These are phyloP conservation scores for Helotiales sp. DNA, from an alignment of 2,329 filamentous ascomycete species.

Conservation along the genomic window DNA sequence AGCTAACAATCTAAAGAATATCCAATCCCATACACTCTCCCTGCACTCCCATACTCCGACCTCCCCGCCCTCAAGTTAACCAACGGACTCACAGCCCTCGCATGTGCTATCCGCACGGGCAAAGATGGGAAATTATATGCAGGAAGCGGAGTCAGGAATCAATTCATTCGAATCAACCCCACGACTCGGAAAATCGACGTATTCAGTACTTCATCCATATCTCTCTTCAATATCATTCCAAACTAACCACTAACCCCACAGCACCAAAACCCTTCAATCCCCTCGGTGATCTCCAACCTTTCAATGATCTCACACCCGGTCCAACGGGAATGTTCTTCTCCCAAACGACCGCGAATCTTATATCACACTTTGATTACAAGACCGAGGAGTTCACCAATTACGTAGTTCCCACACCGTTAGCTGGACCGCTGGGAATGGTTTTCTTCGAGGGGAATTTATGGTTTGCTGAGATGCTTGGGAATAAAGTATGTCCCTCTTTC, in stretches of 20 bases:
- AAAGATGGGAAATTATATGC: neutral
- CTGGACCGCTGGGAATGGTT: neutral
- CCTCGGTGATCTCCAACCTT: neutral
- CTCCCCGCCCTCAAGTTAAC: neutral
- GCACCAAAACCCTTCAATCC: neutral
- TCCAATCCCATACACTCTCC: neutral
- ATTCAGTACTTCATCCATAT: neutral
- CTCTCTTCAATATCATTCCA: no score
- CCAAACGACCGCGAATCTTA: neutral
- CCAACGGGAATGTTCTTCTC: neutral
- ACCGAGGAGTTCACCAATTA: neutral
- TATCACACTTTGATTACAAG: neutral
- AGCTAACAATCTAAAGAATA: neutral
- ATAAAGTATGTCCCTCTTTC: neutral
- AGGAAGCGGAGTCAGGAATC: neutral
- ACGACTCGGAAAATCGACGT: neutral
- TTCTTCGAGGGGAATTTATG: neutral
- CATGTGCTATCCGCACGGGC: neutral
- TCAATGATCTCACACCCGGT: neutral
- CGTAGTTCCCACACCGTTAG: neutral
- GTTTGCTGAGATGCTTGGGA: neutral
- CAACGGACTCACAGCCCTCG: neutral
- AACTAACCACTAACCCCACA: no score
- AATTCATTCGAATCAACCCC: neutral
- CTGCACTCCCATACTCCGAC: neutral